Evolutionary conservation across 768 basidiomycete genomes (phyloP).

Genomic region (Leucocoprinus sp.): DNA sequence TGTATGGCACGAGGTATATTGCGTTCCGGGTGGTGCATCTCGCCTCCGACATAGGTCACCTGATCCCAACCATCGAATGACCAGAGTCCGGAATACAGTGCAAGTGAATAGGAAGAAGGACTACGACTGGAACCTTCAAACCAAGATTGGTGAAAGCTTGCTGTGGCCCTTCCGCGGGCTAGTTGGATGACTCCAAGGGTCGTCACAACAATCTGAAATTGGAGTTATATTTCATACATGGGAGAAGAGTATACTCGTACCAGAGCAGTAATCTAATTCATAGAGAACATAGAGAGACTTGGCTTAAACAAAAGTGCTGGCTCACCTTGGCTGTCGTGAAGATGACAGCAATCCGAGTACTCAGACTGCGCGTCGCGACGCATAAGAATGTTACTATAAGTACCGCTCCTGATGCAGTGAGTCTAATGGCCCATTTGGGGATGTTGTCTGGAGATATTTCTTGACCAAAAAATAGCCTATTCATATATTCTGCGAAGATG

Average conservation of each 20-base stretch:
- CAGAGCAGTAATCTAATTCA: slow-evolving; percentile 49
- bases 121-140: slow-evolving; percentile 71
- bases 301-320: neutral
- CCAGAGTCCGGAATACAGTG: slow-evolving; percentile 91
- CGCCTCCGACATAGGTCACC: slow-evolving; percentile 85
- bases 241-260: slow-evolving; percentile 31
- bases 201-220: slow-evolving; percentile 54
- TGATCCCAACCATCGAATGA: slow-evolving; percentile 97
- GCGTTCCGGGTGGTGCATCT: slow-evolving; percentile 72
- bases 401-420: slow-evolving; percentile 72
- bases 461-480: slow-evolving; percentile 77
- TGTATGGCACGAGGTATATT: slow-evolving; percentile 89
- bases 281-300: slow-evolving; percentile 5
- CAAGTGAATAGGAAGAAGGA: slow-evolving; percentile 84
- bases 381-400: slow-evolving; percentile 69
- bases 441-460: slow-evolving; percentile 71
- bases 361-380: slow-evolving; percentile 66
- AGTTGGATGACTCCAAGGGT: slow-evolving; percentile 75
- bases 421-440: slow-evolving; percentile 87
- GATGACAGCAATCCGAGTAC: slow-evolving; percentile 76
- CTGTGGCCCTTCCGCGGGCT: slow-evolving; percentile 58
- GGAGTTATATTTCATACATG: slow-evolving; percentile 1
- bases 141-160: slow-evolving; percentile 56
- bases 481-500: slow-evolving; percentile 89
- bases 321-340: slow-evolving; percentile 81